A percentile compares a stretch with the other conserved stretches of the same genome.
phyloP scores from a whole-genome alignment of 2,329 filamentous ascomycete genomes.

The Gaeumannomyces tritici region DNA sequence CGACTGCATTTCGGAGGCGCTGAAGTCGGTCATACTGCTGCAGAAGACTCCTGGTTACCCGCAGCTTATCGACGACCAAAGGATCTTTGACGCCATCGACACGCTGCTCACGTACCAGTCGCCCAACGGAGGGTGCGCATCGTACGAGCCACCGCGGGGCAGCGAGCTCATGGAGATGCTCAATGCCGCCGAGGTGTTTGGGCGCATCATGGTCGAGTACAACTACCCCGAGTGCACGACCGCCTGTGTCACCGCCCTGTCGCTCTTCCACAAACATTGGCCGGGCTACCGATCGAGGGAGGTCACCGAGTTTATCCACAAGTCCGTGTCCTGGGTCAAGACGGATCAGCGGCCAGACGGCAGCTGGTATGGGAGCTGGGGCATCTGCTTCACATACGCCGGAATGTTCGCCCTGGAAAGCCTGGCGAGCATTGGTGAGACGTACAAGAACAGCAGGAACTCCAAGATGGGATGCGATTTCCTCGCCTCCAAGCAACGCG shows the following conservation, averaged over 20 bases:
- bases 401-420: slow-evolving; percentile 94
- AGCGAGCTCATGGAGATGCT: slow-evolving; percentile 71
- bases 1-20: slow-evolving; percentile 84
- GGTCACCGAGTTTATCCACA: slow-evolving; percentile 61
- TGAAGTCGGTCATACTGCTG: slow-evolving; percentile 74
- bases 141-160: slow-evolving; percentile 78
- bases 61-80: slow-evolving; percentile 60
- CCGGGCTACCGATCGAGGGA: slow-evolving; percentile 70
- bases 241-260: slow-evolving; percentile 79
- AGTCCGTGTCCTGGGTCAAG: slow-evolving; percentile 77
- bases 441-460: slow-evolving; percentile 61
- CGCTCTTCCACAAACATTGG: slow-evolving; percentile 71
- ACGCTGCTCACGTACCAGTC: slow-evolving; percentile 91
- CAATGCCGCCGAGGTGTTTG: slow-evolving; percentile 95
- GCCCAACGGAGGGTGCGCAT: slow-evolving; percentile 72
- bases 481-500: slow-evolving; percentile 71
- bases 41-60: slow-evolving; percentile 73
- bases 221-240: slow-evolving; percentile 98
- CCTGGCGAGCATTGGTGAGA: slow-evolving; percentile 72
- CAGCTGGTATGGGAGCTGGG: slow-evolving; percentile 98
- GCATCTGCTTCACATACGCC: slow-evolving; percentile 95
- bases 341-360: slow-evolving; percentile 68
- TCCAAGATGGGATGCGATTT: slow-evolving; percentile 76
- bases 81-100: slow-evolving; percentile 82
- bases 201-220: slow-evolving; percentile 96